A percentile compares a stretch with the other conserved stretches of the same genome.
These are phyloP conservation scores for Rhynchospora tenuis DNA, from an alignment of 176 grass and related monocot species.

Conservation along the genomic window DNA sequence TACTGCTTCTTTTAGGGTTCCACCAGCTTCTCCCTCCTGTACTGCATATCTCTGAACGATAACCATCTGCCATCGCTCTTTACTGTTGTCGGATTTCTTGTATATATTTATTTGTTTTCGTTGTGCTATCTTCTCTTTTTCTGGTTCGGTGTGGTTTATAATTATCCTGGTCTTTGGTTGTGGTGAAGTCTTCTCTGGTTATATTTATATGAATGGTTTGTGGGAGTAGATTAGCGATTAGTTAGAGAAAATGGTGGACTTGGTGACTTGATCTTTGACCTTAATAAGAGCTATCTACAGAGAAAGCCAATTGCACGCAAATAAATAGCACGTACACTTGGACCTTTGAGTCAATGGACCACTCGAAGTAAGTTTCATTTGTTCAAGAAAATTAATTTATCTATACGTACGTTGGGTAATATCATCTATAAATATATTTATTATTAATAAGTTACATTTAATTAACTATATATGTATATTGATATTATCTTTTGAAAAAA, in stretches of 20 bases:
- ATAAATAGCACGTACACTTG: not conserved
- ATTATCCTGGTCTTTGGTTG: constrained; percentile 1
- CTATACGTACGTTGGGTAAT: not conserved
- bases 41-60: constrained; percentile 29
- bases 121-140: not conserved
- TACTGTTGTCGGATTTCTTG: not conserved
- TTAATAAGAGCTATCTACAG: not conserved
- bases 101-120: not conserved
- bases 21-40: constrained; percentile 31
- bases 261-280: constrained; percentile 13
- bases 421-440: not conserved
- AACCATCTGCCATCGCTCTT: constrained; percentile 32
- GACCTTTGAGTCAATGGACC: not conserved
- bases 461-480: too few species aligned
- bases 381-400: not conserved
- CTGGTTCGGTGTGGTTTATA: not conserved
- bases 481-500: too few species aligned
- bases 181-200: not conserved
- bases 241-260: constrained; percentile 28
- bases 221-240: not conserved
- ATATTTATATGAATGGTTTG: constrained; percentile 22
- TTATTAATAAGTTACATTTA: too few species aligned
- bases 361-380: not conserved
- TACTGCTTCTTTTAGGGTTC: constrained; percentile 18
- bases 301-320: not conserved